A percentile compares a stretch with the other conserved stretches of the same genome.
phyloP scores from a whole-genome alignment of 164 flowering plant species.

The Sextonia rubra region DNA sequence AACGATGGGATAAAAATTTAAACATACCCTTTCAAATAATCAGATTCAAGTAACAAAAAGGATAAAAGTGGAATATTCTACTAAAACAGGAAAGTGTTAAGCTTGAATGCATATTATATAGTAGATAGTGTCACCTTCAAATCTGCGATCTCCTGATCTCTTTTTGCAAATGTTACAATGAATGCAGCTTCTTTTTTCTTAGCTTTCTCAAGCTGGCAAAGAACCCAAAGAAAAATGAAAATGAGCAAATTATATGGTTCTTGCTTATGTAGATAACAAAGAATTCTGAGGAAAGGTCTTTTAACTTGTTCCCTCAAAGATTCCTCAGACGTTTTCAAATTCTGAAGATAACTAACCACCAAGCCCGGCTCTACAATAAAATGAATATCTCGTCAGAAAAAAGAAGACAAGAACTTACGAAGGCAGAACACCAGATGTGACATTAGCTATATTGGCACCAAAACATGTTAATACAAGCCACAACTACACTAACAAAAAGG shows the following conservation, averaged over 20 bases:
- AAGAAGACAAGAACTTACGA: background rate
- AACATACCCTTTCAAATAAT: background rate
- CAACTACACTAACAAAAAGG: background rate
- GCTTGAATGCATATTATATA: background rate
- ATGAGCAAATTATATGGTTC: background rate
- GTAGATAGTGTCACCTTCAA: slow-evolving; percentile 47
- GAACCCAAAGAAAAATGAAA: slow-evolving; percentile 3
- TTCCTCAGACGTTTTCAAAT: slow-evolving; percentile 82
- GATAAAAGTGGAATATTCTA: background rate
- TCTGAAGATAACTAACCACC: slow-evolving; percentile 65
- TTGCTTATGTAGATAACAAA: background rate
- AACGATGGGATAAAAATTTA: no score
- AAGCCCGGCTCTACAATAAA: slow-evolving; percentile 56
- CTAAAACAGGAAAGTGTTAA: background rate
- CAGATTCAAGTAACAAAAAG: no score
- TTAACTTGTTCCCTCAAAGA: slow-evolving; percentile 78
- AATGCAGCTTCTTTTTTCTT: slow-evolving; percentile 99
- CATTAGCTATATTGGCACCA: background rate
- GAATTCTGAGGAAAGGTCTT: background rate
- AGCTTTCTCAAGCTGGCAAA: slow-evolving; percentile 78
- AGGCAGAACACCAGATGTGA: background rate
- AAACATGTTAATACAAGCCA: background rate
- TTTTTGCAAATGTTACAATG: slow-evolving; percentile 90
- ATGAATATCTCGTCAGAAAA: background rate
- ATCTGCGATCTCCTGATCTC: slow-evolving; percentile 97